Base-by-base conservation (phyloP, 31 red algal genomes). In the Odonthalia washingtoniensis region DNA sequence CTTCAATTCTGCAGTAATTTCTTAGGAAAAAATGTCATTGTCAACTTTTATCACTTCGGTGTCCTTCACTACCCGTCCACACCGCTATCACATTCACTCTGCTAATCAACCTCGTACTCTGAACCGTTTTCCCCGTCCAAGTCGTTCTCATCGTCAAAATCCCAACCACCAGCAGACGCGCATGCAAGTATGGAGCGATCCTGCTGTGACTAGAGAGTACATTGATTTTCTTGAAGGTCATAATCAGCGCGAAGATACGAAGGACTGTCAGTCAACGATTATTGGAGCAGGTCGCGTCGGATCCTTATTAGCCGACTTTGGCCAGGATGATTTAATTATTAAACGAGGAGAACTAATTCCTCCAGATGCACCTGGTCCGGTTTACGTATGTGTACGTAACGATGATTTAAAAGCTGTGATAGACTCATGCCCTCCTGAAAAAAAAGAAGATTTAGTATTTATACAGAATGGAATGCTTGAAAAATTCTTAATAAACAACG, bases 321-420 rank as follows among this genome's bases (percentile, higher is more conserved):
- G 91, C 40, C 45, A 70, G 31, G 43, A 86, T 31, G 87, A 92
- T 37, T 68, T 89, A 34, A 41, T 99, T 42, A 86, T 99, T 33
- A 70, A 83, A 44, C 53, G 97, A 2, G 92, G 94, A 26, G 75
- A 99, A 52, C 0, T 49, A 41, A 92, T 99, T 74, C 94, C 91
- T 2, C 79, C 46, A 37, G 97, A 96, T 34, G 86, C 90, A 28
- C 82, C 81, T 21, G 97, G 97, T 38, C 97, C 97, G 17, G 86
- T 99, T 5, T 99, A 99, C 70, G 85, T 99, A 0, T 99, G 97
- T 78, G 96, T 94, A 3, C 85, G 94, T 53, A 96, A 95, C 76
- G 97, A 99, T 68, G 89, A 95, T 65, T 84, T 99, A 33, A 79
- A 90, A 43, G 84, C 78, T 0, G 83, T 99, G 21, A 94, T 99